Evolutionary conservation across 164 flowering plant genomes (phyloP).

Genomic region (Vitis cinerea): DNA sequence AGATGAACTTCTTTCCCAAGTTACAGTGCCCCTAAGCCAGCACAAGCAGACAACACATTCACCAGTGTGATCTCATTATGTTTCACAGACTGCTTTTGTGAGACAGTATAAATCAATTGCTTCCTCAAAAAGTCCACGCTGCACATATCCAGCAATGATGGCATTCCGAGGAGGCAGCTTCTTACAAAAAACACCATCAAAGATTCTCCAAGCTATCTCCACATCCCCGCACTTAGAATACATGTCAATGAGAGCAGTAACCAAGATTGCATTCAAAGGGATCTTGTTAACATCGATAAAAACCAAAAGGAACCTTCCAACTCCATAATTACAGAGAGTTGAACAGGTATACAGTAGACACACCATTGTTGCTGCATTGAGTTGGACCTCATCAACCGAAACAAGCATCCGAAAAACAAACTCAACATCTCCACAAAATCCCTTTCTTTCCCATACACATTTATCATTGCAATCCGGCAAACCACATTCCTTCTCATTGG

Average conservation of each 20-base stretch:
- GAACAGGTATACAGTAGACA: no score
- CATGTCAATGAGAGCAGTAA: no score
- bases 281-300: no score
- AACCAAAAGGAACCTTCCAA: no score
- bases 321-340: no score
- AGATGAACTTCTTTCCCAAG: slow-evolving; percentile 17
- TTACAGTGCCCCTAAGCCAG: slow-evolving; percentile 17
- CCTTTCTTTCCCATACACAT: slow-evolving; percentile 36
- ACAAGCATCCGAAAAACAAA: slow-evolving; percentile 32
- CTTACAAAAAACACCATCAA: no score
- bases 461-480: slow-evolving; percentile 37
- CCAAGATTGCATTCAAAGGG: no score
- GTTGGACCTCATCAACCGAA: neutral
- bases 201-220: no score
- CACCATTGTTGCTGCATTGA: no score
- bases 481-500: slow-evolving; percentile 32
- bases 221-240: no score
- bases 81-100: slow-evolving; percentile 9
- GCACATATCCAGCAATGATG: slow-evolving; percentile 16
- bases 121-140: slow-evolving; percentile 14
- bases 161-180: slow-evolving; percentile 8
- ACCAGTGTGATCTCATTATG: slow-evolving; percentile 18
- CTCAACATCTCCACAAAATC: slow-evolving; percentile 25
- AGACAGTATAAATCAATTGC: neutral
- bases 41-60: slow-evolving; percentile 23